Evolutionary conservation across 768 basidiomycete genomes (phyloP).

Genomic region (Mycena metata): DNA sequence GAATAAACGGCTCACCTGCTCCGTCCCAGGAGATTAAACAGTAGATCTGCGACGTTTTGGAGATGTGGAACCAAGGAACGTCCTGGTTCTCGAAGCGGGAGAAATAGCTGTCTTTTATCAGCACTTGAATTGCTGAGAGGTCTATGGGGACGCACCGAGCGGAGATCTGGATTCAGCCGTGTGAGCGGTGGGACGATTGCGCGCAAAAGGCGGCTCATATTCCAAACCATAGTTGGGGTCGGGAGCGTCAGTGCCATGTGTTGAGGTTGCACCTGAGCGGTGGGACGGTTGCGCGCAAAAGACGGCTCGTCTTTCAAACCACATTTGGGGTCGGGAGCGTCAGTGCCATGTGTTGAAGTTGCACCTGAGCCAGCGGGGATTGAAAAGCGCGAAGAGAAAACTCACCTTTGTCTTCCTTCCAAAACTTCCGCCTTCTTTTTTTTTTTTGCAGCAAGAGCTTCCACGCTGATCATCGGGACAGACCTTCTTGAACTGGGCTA

Average conservation of each 20-base stretch:
- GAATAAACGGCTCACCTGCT: slow-evolving; percentile 64
- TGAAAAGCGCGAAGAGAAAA: slow-evolving; percentile 11
- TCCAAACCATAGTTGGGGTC: slow-evolving; percentile 84
- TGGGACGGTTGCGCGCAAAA: neutral
- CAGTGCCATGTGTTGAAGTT: slow-evolving; percentile 69
- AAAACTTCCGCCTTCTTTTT: slow-evolving; percentile 54
- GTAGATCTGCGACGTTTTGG: slow-evolving; percentile 84
- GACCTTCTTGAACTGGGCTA: slow-evolving; percentile 74
- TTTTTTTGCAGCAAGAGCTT: slow-evolving; percentile 65
- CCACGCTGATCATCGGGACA: slow-evolving; percentile 82
- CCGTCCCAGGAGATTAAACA: slow-evolving; percentile 84
- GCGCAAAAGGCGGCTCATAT: slow-evolving; percentile 63
- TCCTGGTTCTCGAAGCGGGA: slow-evolving; percentile 82
- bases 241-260: slow-evolving; percentile 74
- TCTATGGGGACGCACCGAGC: slow-evolving; percentile 54
- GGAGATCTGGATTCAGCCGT: slow-evolving; percentile 54
- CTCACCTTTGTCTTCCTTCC: slow-evolving; percentile 77
- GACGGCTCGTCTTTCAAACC: slow-evolving; percentile 82
- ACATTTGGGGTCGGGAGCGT: slow-evolving; percentile 73
- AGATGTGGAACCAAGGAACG: slow-evolving; percentile 83
- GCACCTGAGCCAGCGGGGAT: slow-evolving; percentile 5
- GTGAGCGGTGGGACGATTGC: slow-evolving; percentile 9
- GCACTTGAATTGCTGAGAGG: too few species aligned
- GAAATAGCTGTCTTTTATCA: slow-evolving; percentile 65
- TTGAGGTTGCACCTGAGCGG: slow-evolving; percentile 43